Percentiles rank a stretch among this genome's conserved stretches.
Conservation (phyloP, 2,329 filamentous ascomycete species). For the Shiraia sp. region DNA sequence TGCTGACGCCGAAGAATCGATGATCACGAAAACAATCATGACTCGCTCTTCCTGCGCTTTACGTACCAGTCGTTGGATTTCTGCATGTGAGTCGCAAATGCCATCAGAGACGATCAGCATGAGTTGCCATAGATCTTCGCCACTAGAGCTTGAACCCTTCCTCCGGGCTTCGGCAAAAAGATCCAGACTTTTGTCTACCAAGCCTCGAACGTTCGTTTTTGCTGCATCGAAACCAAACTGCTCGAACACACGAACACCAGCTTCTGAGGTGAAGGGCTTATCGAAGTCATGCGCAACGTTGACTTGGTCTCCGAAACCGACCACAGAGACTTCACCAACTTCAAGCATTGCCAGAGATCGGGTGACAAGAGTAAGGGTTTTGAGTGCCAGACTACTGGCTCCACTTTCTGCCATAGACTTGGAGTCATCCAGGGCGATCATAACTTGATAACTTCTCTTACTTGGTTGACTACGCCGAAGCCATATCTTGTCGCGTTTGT, state of each 20-base stretch:
- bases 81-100: conserved; percentile 85
- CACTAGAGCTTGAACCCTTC: conserved; percentile 53
- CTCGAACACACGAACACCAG: conserved; percentile 81
- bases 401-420: conserved; percentile 87
- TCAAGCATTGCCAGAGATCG: conserved; percentile 90
- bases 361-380: conserved; percentile 90
- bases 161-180: conserved; percentile 78
- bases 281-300: conserved; percentile 86
- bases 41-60: conserved; percentile 91
- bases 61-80: conserved; percentile 78
- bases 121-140: conserved; percentile 87
- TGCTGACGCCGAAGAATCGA: conserved; percentile 63
- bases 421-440: conserved; percentile 95
- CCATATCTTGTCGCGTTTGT: conserved; percentile 99
- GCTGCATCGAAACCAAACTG: conserved; percentile 84
- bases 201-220: conserved; percentile 79
- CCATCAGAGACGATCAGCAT: conserved; percentile 93
- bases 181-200: conserved; percentile 77
- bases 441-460: conserved; percentile 94
- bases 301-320: conserved; percentile 85
- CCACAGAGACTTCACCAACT: conserved; percentile 86
- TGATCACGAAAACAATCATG: conserved; percentile 97
- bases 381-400: conserved; percentile 80
- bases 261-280: conserved; percentile 77
- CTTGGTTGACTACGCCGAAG: conserved; percentile 90